phyloP scores from a whole-genome alignment of 1,139 yeast genomes.

The Yamadazyma diospyri region DNA sequence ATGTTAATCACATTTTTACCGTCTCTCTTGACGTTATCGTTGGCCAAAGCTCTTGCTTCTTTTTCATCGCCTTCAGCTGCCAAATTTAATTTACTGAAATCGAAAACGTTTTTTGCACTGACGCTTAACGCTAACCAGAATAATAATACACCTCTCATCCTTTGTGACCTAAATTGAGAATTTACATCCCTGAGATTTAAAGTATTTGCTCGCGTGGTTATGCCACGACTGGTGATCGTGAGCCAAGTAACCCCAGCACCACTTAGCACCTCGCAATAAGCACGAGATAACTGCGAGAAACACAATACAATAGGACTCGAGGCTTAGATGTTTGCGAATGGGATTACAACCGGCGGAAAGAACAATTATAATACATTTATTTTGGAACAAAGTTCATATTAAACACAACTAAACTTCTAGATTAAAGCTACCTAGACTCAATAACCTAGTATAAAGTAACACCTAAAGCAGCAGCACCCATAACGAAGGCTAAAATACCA shows the following conservation, averaged over 20 bases:
- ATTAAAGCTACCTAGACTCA: slow-evolving; percentile 2
- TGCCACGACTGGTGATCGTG: too few relatives aligned
- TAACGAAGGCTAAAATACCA: slow-evolving; percentile 49
- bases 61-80: too few relatives aligned
- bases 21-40: slow-evolving; percentile 16
- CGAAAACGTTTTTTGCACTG: slow-evolving; percentile 20
- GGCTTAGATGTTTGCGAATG: too few relatives aligned
- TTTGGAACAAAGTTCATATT: slow-evolving; percentile 3
- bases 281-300: too few relatives aligned
- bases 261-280: too few relatives aligned
- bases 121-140: slow-evolving; percentile 3
- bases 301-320: too few relatives aligned
- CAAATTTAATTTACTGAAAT: slow-evolving; percentile 16
- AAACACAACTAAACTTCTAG: slow-evolving; percentile 4
- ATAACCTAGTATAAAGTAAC: slow-evolving; percentile 56
- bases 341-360: too few relatives aligned
- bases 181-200: too few relatives aligned
- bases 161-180: too few relatives aligned
- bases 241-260: too few relatives aligned
- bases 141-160: slow-evolving; percentile 1
- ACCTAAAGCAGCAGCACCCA: slow-evolving; percentile 57
- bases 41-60: slow-evolving; percentile 11
- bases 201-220: too few relatives aligned
- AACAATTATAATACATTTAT: slow-evolving; percentile 5
- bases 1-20: slow-evolving; percentile 21